Evolutionary conservation across 2,329 filamentous ascomycete species (phyloP).

Genomic region (Penicillium polonicum): DNA sequence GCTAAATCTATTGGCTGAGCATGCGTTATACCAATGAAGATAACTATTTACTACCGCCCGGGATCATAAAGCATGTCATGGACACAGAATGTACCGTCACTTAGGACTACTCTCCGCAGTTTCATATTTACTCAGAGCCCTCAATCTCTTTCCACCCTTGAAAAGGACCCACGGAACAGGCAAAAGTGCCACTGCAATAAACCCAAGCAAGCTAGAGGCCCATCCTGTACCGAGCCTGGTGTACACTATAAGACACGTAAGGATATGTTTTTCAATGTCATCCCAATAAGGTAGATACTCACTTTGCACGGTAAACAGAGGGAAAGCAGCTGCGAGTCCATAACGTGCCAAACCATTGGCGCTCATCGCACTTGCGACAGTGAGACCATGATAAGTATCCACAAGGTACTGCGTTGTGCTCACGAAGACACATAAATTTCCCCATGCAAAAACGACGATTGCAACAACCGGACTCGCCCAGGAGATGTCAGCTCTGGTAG

Average conservation of each 20-base stretch:
- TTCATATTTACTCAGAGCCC: conserved; percentile 17
- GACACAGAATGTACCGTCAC: background rate
- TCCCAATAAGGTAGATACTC: background rate
- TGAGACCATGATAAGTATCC: conserved; percentile 17
- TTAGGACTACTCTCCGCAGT: background rate
- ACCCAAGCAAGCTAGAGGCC: conserved; percentile 61
- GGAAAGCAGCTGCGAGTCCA: conserved; percentile 18
- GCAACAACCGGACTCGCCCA: conserved; percentile 19
- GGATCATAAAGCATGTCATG: background rate
- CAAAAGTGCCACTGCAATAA: conserved; percentile 45
- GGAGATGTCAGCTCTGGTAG: conserved; percentile 6
- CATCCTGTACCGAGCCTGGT: conserved; percentile 62
- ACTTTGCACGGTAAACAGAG: conserved; percentile 23
- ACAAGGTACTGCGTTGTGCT: conserved; percentile 20
- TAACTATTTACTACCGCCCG: background rate
- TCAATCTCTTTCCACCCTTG: conserved; percentile 41
- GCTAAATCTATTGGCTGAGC: background rate
- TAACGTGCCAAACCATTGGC: conserved; percentile 22
- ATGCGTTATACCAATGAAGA: background rate
- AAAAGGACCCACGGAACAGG: conserved; percentile 49
- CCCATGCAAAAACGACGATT: conserved; percentile 20
- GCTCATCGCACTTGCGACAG: conserved; percentile 23
- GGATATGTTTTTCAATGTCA: background rate
- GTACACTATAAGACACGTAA: conserved; percentile 47
- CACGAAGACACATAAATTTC: conserved; percentile 22